These are phyloP conservation scores for Colletotrichum liriopes DNA, from an alignment of 2,329 filamentous ascomycete genomes.

Conservation along the genomic window DNA sequence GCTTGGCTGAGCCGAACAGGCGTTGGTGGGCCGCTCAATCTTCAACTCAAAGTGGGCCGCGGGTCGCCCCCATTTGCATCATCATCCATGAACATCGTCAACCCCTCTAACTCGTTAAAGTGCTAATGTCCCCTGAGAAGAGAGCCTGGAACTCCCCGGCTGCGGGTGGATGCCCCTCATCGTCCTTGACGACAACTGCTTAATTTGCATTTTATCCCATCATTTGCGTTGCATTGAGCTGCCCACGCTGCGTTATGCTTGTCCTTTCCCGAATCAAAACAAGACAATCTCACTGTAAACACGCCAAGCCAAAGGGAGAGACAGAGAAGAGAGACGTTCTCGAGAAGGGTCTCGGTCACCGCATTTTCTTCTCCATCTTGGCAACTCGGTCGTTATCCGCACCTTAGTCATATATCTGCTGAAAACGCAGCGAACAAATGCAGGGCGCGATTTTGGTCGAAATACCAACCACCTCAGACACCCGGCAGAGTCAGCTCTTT, in stretches of 20 bases:
- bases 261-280: conserved; percentile 27
- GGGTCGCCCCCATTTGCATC: conserved; percentile 18
- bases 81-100: conserved; percentile 20
- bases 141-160: conserved; percentile 27
- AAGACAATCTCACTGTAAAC: conserved; percentile 22
- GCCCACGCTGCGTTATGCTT: not conserved
- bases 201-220: conserved; percentile 22
- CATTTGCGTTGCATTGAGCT: conserved; percentile 25
- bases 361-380: conserved; percentile 18
- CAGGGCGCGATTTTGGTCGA: conserved; percentile 14
- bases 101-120: conserved; percentile 6
- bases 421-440: conserved; percentile 17
- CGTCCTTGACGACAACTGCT: conserved; percentile 26
- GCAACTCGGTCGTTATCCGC: not conserved
- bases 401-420: conserved; percentile 5
- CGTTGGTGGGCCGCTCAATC: conserved; percentile 3
- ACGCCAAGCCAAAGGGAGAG: conserved; percentile 15
- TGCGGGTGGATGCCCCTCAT: conserved; percentile 26
- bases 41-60: conserved; percentile 18
- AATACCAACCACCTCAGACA: conserved; percentile 27
- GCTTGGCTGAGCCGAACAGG: conserved; percentile 6
- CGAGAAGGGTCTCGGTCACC: conserved; percentile 18
- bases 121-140: conserved; percentile 16
- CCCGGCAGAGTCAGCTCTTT: conserved; percentile 30
- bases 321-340: not conserved